These are phyloP conservation scores for Globisporangium viniferum DNA, from an alignment of 352 stramenopile species.

Conservation along the genomic window DNA sequence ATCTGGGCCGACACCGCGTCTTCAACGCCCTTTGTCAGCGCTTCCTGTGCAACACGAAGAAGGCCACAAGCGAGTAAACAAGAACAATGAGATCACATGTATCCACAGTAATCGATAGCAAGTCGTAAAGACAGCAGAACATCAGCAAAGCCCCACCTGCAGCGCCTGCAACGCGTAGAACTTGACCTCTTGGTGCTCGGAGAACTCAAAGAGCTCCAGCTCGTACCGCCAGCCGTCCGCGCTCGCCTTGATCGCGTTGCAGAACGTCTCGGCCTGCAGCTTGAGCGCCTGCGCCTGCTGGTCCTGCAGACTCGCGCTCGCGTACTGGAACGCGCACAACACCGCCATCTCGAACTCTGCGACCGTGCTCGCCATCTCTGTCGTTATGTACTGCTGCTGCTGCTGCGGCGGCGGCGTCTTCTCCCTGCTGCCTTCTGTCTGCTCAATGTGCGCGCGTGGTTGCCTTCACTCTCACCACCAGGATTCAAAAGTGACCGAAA, in stretches of 20 bases:
- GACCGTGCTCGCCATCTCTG: conserved; percentile 23
- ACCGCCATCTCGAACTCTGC: conserved; percentile 75
- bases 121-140: not conserved
- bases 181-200: conserved; percentile 71
- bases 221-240: conserved; percentile 50
- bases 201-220: conserved; percentile 68
- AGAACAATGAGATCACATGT: not conserved
- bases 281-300: conserved; percentile 58
- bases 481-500: not conserved
- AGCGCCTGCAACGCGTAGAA: conserved; percentile 82
- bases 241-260: conserved; percentile 49
- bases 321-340: conserved; percentile 80
- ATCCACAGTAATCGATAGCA: not conserved
- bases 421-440: not conserved
- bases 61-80: not conserved
- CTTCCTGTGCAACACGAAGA: conserved; percentile 30
- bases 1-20: conserved; percentile 50
- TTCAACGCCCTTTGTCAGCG: conserved; percentile 34
- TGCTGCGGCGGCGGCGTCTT: not conserved
- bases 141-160: conserved; percentile 19
- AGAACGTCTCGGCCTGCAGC: conserved; percentile 69
- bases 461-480: not conserved
- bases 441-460: not conserved
- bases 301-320: conserved; percentile 43
- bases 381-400: not conserved